A percentile compares a stretch with the other conserved stretches of the same genome.
phyloP scores from a whole-genome alignment of 345 rosid species.

The Raphanus sativus region DNA sequence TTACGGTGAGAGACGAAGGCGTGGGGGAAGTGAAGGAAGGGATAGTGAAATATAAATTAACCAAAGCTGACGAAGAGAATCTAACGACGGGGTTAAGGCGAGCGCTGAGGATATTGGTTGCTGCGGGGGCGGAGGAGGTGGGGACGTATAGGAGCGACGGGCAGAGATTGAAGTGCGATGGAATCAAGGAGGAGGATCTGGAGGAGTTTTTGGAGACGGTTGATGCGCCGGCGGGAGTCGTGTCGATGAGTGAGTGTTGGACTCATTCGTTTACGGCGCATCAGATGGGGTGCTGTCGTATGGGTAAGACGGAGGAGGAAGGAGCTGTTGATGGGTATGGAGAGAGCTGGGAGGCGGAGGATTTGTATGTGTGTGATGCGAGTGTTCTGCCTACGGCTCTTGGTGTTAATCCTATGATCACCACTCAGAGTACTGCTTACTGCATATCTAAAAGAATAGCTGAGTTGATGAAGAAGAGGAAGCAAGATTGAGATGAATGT shows the following conservation, averaged over 20 bases:
- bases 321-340: slow-evolving; percentile 65
- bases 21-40: slow-evolving; percentile 26
- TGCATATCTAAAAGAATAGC: slow-evolving; percentile 45
- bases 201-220: slow-evolving; percentile 53
- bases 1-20: slow-evolving; percentile 37
- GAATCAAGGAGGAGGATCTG: slow-evolving; percentile 43
- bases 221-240: slow-evolving; percentile 39
- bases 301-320: slow-evolving; percentile 53
- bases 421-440: slow-evolving; percentile 51
- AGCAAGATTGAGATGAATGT: background rate
- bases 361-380: slow-evolving; percentile 48
- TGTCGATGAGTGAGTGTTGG: slow-evolving; percentile 52
- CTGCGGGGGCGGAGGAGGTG: slow-evolving; percentile 80
- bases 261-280: slow-evolving; percentile 51
- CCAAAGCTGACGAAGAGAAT: slow-evolving; percentile 57
- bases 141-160: slow-evolving; percentile 74
- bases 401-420: slow-evolving; percentile 64
- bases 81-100: slow-evolving; percentile 57
- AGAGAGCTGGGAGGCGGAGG: slow-evolving; percentile 57
- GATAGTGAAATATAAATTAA: slow-evolving; percentile 41
- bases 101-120: slow-evolving; percentile 62
- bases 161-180: slow-evolving; percentile 52
- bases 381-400: slow-evolving; percentile 47
- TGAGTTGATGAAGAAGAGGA: background rate
- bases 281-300: slow-evolving; percentile 81